phyloP scores from a whole-genome alignment of 345 rosid genomes.

The Populus pruinosa region DNA sequence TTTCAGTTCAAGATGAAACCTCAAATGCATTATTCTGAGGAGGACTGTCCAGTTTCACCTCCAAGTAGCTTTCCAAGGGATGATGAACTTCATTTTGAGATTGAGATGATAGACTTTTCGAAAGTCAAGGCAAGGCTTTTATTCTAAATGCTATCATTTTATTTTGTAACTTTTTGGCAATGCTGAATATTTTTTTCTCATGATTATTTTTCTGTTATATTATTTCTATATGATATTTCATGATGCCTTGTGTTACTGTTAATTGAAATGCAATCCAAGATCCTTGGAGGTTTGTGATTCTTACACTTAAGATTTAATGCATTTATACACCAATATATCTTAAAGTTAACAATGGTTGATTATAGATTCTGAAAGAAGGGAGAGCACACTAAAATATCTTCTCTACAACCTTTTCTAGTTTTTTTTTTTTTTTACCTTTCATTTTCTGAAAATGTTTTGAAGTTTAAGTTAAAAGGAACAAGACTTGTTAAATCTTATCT shows the following conservation, averaged over 20 bases:
- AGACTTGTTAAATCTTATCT: background rate
- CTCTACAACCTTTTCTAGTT: no score
- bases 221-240: background rate
- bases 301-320: no score
- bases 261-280: background rate
- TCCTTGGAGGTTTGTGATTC: background rate
- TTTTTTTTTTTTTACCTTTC: no score
- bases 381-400: no score
- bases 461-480: no score
- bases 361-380: no score
- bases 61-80: conserved; percentile 74
- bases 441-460: no score
- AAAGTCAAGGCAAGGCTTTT: conserved; percentile 70
- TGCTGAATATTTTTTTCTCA: no score
- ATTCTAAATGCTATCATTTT: background rate
- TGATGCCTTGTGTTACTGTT: background rate
- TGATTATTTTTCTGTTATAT: no score
- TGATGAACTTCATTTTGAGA: conserved; percentile 95
- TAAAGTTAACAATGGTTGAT: no score
- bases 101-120: conserved; percentile 74
- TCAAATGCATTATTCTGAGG: conserved; percentile 88
- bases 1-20: conserved; percentile 95
- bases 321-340: no score
- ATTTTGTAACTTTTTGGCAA: background rate
- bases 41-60: conserved; percentile 70